A percentile compares a stretch with the other conserved stretches of the same genome.
phyloP scores from a whole-genome alignment of 1,284 basidiomycete species.

The Taiwanofungus camphoratus region DNA sequence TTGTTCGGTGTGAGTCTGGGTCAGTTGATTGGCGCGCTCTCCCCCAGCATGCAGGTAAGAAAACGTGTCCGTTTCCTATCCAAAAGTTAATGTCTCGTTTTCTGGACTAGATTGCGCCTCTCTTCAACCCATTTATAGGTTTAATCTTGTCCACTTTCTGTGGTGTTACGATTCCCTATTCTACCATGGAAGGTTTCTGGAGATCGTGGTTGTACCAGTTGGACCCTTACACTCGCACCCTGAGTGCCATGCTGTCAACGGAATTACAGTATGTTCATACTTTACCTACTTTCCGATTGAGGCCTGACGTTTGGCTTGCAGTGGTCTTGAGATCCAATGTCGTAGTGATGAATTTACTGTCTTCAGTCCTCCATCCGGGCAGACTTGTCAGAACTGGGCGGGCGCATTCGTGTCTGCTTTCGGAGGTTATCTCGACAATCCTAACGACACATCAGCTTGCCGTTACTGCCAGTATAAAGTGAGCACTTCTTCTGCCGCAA shows the following conservation, averaged over 20 bases:
- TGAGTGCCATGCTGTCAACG: constrained; percentile 72
- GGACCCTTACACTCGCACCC: constrained; percentile 66
- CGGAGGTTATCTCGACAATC: constrained; percentile 80
- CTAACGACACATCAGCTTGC: constrained; percentile 52
- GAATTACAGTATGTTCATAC: constrained; percentile 59
- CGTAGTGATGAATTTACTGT: constrained; percentile 58
- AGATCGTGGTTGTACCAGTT: constrained; percentile 70
- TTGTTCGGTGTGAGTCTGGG: constrained; percentile 77
- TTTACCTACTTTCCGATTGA: no score
- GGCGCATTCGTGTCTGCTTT: constrained; percentile 54
- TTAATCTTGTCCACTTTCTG: constrained; percentile 70
- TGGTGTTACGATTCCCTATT: constrained; percentile 78
- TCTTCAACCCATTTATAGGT: constrained; percentile 77
- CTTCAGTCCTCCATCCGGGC: constrained; percentile 68
- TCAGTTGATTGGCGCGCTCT: constrained; percentile 70
- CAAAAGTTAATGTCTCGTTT: not conserved
- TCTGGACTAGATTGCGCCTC: constrained; percentile 56
- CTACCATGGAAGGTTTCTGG: constrained; percentile 69
- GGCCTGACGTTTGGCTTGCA: no score
- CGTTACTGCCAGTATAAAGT: constrained; percentile 68
- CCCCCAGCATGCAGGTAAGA: constrained; percentile 56
- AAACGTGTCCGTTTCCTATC: not conserved
- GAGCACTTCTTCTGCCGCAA: constrained; percentile 10
- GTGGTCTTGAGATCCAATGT: constrained; percentile 66
- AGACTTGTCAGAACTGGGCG: constrained; percentile 74